Conservation (phyloP, 169 alveolate genomes). For the Plasmodium adleri region DNA sequence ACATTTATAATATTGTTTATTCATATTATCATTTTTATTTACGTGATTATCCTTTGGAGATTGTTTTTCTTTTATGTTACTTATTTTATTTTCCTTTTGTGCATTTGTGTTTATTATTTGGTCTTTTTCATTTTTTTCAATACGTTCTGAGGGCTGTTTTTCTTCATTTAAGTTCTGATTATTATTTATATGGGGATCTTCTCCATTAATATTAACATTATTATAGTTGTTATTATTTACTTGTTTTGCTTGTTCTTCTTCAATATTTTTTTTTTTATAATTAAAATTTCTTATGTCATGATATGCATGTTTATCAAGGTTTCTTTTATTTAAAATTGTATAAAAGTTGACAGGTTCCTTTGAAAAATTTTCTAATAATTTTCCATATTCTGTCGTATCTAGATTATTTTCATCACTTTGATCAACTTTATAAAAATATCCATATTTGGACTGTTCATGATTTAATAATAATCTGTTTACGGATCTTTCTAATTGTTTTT, state of each 20-base stretch:
- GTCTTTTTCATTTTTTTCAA: no score
- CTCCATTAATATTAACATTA: no score
- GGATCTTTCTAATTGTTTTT: constrained; percentile 68
- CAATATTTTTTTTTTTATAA: constrained; percentile 34
- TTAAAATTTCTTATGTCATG: constrained; percentile 72
- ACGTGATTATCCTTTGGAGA: not conserved
- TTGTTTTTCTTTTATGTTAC: not conserved
- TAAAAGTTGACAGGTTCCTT: constrained; percentile 62
- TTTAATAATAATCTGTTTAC: constrained; percentile 58
- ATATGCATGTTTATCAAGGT: constrained; percentile 65
- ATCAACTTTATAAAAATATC: constrained; percentile 57
- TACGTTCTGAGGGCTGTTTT: no score
- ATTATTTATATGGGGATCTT: no score
- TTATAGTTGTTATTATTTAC: no score
- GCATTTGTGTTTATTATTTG: not conserved
- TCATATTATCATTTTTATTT: not conserved
- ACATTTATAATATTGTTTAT: not conserved
- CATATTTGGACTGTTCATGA: constrained; percentile 70
- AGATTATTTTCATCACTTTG: constrained; percentile 60
- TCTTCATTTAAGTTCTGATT: no score
- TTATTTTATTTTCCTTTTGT: not conserved
- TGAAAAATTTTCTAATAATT: constrained; percentile 62
- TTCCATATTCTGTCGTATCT: constrained; percentile 72
- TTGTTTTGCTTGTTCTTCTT: not conserved
- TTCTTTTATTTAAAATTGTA: constrained; percentile 57